A percentile compares a stretch with the other conserved stretches of the same genome.
These are phyloP conservation scores for Paecilomyces dactylethromorphus DNA, from an alignment of 2,329 filamentous ascomycete species.

Conservation along the genomic window DNA sequence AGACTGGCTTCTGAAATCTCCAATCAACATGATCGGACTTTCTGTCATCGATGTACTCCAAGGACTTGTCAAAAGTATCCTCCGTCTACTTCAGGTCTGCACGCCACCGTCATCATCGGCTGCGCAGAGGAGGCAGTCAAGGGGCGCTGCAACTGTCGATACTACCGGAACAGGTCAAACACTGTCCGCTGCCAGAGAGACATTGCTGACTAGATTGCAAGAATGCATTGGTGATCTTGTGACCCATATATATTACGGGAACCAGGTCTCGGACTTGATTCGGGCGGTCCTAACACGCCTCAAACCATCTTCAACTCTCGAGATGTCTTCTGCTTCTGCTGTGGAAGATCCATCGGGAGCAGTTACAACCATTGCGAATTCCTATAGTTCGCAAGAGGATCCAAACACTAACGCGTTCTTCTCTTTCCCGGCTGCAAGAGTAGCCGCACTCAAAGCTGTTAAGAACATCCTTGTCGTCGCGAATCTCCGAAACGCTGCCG, in stretches of 20 bases:
- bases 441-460: conserved; percentile 67
- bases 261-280: conserved; percentile 94
- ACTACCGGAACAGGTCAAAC: neutral
- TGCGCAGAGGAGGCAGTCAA: conserved; percentile 11
- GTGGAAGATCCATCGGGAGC: conserved; percentile 46
- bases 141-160: conserved; percentile 23
- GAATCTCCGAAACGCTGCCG: conserved; percentile 58
- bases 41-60: conserved; percentile 93
- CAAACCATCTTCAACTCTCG: conserved; percentile 51
- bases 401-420: conserved; percentile 53
- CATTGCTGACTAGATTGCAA: conserved; percentile 66
- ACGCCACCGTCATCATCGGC: conserved; percentile 14
- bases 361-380: conserved; percentile 40
- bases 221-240: conserved; percentile 84
- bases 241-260: conserved; percentile 93
- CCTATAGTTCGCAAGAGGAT: conserved; percentile 47
- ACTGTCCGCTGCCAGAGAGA: conserved; percentile 50
- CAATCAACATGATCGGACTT: conserved; percentile 88
- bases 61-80: conserved; percentile 76
- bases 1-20: conserved; percentile 73
- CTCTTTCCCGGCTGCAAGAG: conserved; percentile 55
- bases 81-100: conserved; percentile 64
- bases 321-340: conserved; percentile 35
- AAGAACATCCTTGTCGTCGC: conserved; percentile 78
- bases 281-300: conserved; percentile 70